Conservation (phyloP, 2,329 filamentous ascomycete genomes). For the Cyphellophora attinorum region DNA sequence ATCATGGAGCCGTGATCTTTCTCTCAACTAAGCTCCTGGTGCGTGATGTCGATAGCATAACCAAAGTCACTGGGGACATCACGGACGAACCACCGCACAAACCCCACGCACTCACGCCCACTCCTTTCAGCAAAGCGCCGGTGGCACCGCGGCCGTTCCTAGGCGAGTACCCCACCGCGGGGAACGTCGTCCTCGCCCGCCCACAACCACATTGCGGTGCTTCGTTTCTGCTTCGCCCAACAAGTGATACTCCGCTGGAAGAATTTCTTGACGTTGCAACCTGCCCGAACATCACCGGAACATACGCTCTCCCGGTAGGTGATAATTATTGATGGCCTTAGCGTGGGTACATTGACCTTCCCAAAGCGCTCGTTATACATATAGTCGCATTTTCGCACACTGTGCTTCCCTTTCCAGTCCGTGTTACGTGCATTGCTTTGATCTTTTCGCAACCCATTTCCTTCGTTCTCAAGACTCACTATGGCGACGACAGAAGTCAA, state of each 20-base stretch:
- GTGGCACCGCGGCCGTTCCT: neutral
- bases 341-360: neutral
- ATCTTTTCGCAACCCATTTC: neutral
- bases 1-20: too few relatives aligned
- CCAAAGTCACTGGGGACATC: too few relatives aligned
- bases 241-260: neutral
- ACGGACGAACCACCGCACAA: neutral
- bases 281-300: neutral
- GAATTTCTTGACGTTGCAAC: too few relatives aligned
- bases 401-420: neutral
- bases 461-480: neutral
- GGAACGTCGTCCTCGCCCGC: slow-evolving; percentile 1
- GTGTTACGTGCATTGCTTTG: neutral
- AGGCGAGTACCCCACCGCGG: neutral
- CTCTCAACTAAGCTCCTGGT: too few relatives aligned
- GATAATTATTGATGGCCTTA: neutral
- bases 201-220: neutral
- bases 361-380: neutral
- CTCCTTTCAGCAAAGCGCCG: neutral
- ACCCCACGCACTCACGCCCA: neutral
- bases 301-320: neutral
- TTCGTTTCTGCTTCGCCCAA: neutral
- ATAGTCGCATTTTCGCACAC: neutral
- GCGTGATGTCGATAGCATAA: too few relatives aligned
- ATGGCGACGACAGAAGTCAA: neutral